Evolutionary conservation across 495 filamentous ascomycete species (phyloP), one percentile per base, ranked within the genome.

Genomic region (Barbatosphaeria neglecta): DNA sequence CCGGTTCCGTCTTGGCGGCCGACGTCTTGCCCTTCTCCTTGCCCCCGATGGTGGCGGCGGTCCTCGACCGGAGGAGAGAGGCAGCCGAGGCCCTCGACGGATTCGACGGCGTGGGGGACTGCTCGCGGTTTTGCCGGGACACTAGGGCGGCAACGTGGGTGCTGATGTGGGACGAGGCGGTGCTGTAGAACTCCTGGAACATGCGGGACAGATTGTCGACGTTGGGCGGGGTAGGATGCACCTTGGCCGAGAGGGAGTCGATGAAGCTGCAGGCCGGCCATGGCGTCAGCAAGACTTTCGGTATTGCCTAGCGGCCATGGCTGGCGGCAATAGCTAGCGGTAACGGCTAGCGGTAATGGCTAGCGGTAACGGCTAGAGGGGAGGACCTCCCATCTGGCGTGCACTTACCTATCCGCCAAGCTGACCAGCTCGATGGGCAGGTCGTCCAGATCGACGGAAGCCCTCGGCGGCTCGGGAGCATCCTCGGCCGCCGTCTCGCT

Each of bases 161-260:
- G 16, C 77, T 73, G 37, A 97, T 90, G 58, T 92, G 84, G 7
- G 81, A 74, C 31, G 87, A 81, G 13, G 93, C 87, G 38, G 81
- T 80, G 25, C 72, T 68, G 61, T 99, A 99, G 57, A 97, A 99
- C 28, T 93, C 87, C 64, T 99, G 93, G 60, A 95, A 97, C 18
- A 93, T 67, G n/a, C 70, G 71, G 5, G 90, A 83, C 19, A 97
- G 79, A 51, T 78, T 84, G 18, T 94, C 86, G 53, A 90, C 83
- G 37, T 82, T 82, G 1, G 90, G 81, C 9, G 93, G 92, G 11
- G 79, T 80, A 15, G 84, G 78, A 63, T 94, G 85, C 20, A 94
- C 80, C 69, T 86, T 94, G 47, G 87, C 89, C 43, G 79, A 84
- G 22, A 99, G 66, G 6, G 87, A 93, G 50, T 94, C 87, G 56